Percentiles rank a stretch among this genome's conserved stretches.
Evolutionary conservation across 345 rosid species (phyloP).

Genomic region (Heritiera littoralis): DNA sequence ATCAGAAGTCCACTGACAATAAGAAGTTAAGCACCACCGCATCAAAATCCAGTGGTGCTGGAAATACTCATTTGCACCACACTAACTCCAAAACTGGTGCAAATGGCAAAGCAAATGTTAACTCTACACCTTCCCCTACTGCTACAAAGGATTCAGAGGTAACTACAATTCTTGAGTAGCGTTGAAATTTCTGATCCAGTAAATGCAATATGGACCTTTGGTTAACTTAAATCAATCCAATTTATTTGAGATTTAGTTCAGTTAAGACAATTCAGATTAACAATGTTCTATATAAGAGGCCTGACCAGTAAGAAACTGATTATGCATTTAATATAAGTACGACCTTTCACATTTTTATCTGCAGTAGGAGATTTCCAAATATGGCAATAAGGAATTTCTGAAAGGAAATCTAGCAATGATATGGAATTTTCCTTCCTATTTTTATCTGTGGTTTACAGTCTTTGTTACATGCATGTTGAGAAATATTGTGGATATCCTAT

Average conservation of each 20-base stretch:
- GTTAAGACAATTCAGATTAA: not conserved
- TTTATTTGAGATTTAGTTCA: not conserved
- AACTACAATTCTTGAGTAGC: constrained; percentile 13
- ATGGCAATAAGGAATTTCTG: not conserved
- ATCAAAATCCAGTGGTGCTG: constrained; percentile 35
- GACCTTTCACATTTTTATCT: not conserved
- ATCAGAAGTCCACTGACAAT: constrained; percentile 30
- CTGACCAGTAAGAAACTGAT: not conserved
- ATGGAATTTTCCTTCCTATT: not conserved
- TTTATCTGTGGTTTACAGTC: not conserved
- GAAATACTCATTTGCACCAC: constrained; percentile 28
- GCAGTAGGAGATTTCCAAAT: not conserved
- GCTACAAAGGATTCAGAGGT: constrained; percentile 63
- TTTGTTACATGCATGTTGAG: not conserved
- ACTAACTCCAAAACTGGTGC: constrained; percentile 40
- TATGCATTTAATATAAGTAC: not conserved
- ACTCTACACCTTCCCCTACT: constrained; percentile 43
- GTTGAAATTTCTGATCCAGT: not conserved
- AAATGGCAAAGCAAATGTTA: constrained; percentile 34
- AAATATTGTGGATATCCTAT: not conserved
- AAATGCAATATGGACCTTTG: constrained; percentile 9
- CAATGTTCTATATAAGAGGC: not conserved
- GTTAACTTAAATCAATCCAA: not conserved
- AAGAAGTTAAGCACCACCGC: constrained; percentile 40
- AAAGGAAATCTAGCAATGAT: not conserved